Evolutionary conservation across 2,329 filamentous ascomycete species (phyloP).

Genomic region (Xylariales sp.): DNA sequence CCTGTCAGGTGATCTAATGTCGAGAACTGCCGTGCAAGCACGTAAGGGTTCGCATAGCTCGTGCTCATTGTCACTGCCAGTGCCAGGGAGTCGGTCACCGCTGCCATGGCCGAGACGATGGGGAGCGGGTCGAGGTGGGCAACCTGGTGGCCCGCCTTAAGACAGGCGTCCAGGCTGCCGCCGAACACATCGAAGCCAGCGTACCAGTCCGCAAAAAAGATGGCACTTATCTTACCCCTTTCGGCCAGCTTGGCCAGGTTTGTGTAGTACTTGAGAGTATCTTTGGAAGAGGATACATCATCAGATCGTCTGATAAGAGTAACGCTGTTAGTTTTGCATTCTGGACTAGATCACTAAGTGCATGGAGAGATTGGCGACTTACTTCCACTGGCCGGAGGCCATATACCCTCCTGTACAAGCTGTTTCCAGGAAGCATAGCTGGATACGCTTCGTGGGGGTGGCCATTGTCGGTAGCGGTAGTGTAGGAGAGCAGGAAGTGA

Average conservation of each 20-base stretch:
- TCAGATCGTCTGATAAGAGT: no score
- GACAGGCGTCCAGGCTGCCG: constrained; percentile 55
- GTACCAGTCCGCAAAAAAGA: constrained; percentile 66
- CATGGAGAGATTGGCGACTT: no score
- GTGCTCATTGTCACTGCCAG: constrained; percentile 69
- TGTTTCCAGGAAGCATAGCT: no score
- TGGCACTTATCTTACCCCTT: constrained; percentile 56
- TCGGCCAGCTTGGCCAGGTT: constrained; percentile 59
- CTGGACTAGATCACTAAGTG: no score
- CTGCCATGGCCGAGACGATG: constrained; percentile 65
- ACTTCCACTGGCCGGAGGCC: no score
- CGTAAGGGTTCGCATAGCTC: constrained; percentile 50
- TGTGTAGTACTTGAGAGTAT: no score
- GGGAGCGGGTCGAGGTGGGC: constrained; percentile 68
- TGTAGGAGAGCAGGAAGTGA: no score
- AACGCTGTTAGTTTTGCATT: no score
- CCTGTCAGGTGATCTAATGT: constrained; percentile 38
- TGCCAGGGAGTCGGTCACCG: constrained; percentile 61
- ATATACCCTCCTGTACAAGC: no score
- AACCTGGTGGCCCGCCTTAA: constrained; percentile 57
- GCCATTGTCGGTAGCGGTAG: no score
- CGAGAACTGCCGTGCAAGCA: constrained; percentile 1
- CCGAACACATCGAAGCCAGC: constrained; percentile 62
- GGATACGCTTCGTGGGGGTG: no score
- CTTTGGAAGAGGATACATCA: no score